Percentiles rank a stretch among this genome's conserved stretches.
Conservation (phyloP, 257 asterid genomes). For the Salvia miltiorrhiza region DNA sequence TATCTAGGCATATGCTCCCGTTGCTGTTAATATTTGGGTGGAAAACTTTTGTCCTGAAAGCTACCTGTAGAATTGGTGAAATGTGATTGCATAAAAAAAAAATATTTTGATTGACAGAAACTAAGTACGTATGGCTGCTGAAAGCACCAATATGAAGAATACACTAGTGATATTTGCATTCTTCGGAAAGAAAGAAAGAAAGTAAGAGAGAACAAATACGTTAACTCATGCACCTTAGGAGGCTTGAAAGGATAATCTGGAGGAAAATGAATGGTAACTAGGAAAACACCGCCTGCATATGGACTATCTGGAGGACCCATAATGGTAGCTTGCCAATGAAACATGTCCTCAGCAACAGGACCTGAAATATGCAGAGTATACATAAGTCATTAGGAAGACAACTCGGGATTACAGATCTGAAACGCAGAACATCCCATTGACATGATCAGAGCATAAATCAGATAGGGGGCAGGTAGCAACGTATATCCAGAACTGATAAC, state of each 20-base stretch:
- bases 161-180: not conserved
- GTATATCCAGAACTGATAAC: not conserved
- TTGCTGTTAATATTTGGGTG: slow-evolving; percentile 43
- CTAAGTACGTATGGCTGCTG: not conserved
- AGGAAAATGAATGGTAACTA: slow-evolving; percentile 73
- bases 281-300: slow-evolving; percentile 74
- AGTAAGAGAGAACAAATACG: not conserved
- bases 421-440: not conserved
- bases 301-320: slow-evolving; percentile 88
- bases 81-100: not conserved
- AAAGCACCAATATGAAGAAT: not conserved
- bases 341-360: slow-evolving; percentile 80
- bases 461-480: not conserved
- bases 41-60: slow-evolving; percentile 38
- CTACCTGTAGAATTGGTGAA: slow-evolving; percentile 26
- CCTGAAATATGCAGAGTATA: slow-evolving; percentile 35
- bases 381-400: not conserved
- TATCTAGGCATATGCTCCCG: slow-evolving; percentile 44
- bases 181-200: not conserved
- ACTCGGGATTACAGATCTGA: not conserved
- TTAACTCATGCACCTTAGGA: slow-evolving; percentile 44
- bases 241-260: slow-evolving; percentile 86
- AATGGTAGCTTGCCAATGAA: slow-evolving; percentile 87
- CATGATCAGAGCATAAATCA: not conserved
- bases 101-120: not conserved